phyloP scores from a whole-genome alignment of 495 filamentous ascomycete species.

The Hypoxylon lienhwacheense region DNA sequence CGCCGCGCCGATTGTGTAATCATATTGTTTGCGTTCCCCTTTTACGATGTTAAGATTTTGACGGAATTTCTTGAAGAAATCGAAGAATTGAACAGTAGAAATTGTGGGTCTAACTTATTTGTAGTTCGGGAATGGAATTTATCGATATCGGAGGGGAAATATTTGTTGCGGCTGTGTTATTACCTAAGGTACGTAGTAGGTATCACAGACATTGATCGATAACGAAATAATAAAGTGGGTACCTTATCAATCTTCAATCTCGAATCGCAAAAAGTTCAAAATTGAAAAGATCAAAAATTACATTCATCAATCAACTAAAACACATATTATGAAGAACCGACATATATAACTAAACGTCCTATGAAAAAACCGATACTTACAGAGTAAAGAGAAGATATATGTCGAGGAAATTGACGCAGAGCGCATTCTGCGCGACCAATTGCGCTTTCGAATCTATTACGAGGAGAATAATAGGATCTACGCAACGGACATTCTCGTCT shows the following conservation, averaged over 20 bases:
- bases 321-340: not conserved
- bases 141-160: conserved; percentile 28
- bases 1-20: conserved; percentile 60
- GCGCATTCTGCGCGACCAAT: conserved; percentile 34
- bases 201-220: conserved; percentile 3
- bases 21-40: conserved; percentile 49
- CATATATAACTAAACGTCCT: not conserved
- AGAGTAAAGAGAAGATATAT: conserved; percentile 8
- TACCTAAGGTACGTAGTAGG: not conserved
- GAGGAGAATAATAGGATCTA: conserved; percentile 21
- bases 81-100: not conserved
- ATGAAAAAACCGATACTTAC: not conserved
- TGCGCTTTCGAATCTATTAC: conserved; percentile 21
- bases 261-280: too few relatives aligned
- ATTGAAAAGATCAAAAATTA: too few relatives aligned
- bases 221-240: too few relatives aligned
- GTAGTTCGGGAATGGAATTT: not conserved
- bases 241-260: too few relatives aligned
- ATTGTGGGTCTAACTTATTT: not conserved
- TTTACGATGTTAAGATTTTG: not conserved
- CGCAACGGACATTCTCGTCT: conserved; percentile 32
- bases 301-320: too few relatives aligned
- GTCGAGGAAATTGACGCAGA: conserved; percentile 26
- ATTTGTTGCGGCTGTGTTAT: conserved; percentile 24
- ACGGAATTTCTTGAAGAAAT: conserved; percentile 8